Evolutionary conservation across 306 rosid species (phyloP), one percentile per base, ranked within the genome.

Genomic region (Medicago lupulina): DNA sequence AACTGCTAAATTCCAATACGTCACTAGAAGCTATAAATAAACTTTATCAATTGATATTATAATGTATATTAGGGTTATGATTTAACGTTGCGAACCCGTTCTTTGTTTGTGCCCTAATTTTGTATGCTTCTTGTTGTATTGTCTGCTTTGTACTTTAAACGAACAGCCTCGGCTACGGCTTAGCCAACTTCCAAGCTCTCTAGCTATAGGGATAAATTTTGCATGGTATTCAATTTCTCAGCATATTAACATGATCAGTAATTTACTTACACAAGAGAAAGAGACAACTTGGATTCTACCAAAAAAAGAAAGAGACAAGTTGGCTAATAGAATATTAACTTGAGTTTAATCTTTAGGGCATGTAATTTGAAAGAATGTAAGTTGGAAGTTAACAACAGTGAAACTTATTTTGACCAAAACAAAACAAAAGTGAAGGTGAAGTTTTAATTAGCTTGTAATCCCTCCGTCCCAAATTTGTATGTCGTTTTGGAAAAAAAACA

Each of bases 1-100:
- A 39, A 83, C 73, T 79, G 67, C 86, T 69, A 86, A 88, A 89
- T 73, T 81, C 84, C 89, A 78, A 85, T 59, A 77, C 83, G 85
- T 85, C 89, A 69, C 73, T 79, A 75, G 25, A 78, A 47, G 59
- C 79, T 62, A 60, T 71, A 78, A 83, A 79, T 50, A 68, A 76
- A 69, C 59, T 71, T 67, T 84, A 73, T 78, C 64, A 67, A 73
- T 73, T 71, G 70, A 50, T 61, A 73, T 43, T 88, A 82, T 79
- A 39, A 76, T 82, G 59, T 53, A 60, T 76, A 6, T 12, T 58
- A 17, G 36, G 46, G 43, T 83, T 86, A 60, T 70, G 21, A 83
- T 62, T 71, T 73, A 80, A 86, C 85, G 90, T 88, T 84, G 73
- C 71, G 38, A 79, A 70, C 81, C 88, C 76, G 85, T 81, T 88